Base-by-base conservation (phyloP, 2,329 filamentous ascomycete genomes). In the Ascochyta viciae-villosae region DNA sequence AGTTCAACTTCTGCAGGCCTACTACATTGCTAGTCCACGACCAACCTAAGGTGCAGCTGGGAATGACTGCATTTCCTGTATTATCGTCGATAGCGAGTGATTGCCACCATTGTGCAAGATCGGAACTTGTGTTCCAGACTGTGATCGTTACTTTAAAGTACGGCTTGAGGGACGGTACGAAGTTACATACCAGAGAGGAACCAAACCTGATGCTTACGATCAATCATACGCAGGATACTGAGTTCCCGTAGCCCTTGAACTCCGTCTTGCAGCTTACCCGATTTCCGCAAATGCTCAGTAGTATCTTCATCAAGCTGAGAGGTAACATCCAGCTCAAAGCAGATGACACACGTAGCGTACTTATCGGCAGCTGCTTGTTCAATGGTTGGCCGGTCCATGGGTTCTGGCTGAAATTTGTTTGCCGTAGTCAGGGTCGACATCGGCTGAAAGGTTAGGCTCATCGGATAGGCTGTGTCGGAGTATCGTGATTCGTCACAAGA, bases 391-490 rank as follows among this genome's bases (percentile, higher is more conserved):
- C 16, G 39, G 33, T 15, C 19, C 19, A 24, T 23, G 12, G 7
- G 8, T 8, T 35, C 22, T 29, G 26, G 5, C 4, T 15, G n/a
- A n/a, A 44, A 40, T n/a, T 31, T 15, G 15, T 37, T 26, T 26
- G 40, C 34, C 16, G 35, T 26, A 15, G 13, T 22, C 12, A 44
- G 13, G 26, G 35, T 44, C 22, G 24, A 31, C 54, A 57, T 57
- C 2, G 48, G 37, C 23, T 6, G 34, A 29, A 50, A 41, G 0
- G 4, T 37, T 23, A 57, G 10, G 29, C 24, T 47, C 54, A 57
- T 42, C 9, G 54, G 54, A 31, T 52, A 44, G 5, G 52, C 52
- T 10, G 41, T 37, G 15, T 49, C 24, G 6, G n/a, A 19, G 12
- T 41, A 55, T 6, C 34, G n/a, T 26, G 34, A 42, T 9, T 16